A percentile compares a stretch with the other conserved stretches of the same genome.
Evolutionary conservation across 768 basidiomycete genomes (phyloP).

Genomic region (Pleurotus djamor): DNA sequence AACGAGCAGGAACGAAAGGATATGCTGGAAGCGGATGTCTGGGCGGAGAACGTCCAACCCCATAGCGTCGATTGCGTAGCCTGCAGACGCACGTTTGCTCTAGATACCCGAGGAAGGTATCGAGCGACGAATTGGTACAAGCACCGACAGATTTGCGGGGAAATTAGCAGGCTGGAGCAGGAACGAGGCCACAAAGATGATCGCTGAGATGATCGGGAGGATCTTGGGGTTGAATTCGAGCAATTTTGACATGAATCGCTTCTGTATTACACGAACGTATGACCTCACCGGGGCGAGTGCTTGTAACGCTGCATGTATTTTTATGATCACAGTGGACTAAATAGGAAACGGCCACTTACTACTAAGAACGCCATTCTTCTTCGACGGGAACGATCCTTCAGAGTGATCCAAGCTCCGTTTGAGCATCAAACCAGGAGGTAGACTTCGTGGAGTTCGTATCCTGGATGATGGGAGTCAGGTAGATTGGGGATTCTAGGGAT

Average conservation of each 20-base stretch:
- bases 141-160: slow-evolving; percentile 15
- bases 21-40: slow-evolving; percentile 16
- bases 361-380: neutral
- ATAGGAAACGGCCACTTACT: neutral
- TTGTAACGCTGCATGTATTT: neutral
- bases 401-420: neutral
- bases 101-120: slow-evolving; percentile 17
- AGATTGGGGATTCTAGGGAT: neutral
- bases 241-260: neutral
- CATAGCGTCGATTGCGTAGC: slow-evolving; percentile 16
- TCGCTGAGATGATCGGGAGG: neutral
- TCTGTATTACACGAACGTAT: neutral
- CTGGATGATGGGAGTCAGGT: neutral
- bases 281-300: too few relatives aligned
- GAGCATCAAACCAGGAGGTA: neutral
- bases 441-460: neutral
- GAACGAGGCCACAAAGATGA: slow-evolving; percentile 1
- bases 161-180: slow-evolving; percentile 7
- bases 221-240: neutral
- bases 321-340: neutral
- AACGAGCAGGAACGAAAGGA: slow-evolving; percentile 8
- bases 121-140: slow-evolving; percentile 19
- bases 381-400: neutral
- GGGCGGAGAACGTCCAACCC: slow-evolving; percentile 15
- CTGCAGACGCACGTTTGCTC: slow-evolving; percentile 13